Base-by-base conservation (phyloP, 306 rosid genomes). In the Chamaecrista fasciculata region DNA sequence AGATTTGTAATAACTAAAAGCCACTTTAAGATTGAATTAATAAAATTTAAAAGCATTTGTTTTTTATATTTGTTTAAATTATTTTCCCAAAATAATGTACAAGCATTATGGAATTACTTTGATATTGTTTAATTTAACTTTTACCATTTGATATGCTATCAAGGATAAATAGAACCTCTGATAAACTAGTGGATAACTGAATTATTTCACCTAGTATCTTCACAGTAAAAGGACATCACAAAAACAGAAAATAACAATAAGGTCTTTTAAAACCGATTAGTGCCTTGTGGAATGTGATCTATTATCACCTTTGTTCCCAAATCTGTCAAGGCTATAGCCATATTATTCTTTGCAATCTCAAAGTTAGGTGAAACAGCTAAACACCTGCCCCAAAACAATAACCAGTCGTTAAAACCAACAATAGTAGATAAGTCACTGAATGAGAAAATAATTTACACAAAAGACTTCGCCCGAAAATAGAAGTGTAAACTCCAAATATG, bases 251-350 rank as follows among this genome's bases (percentile, higher is more conserved):
- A 49, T 48, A 62, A 49, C 25, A 21, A 62, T 36, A 61, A 19
- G 49, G 33, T 61, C 10, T 56, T 21, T 12, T 29, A 48, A 19
- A 65, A 74, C 21, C 11, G 18, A 56, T 55, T 44, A 40, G 26
- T 15, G 11, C 24, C 8, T 56, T 4, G 28, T 42, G 12, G 52
- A 73, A 66, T 56, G 15, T 36, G 40, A 14, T 6, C 42, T 29
- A 74, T n/a, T 19, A 57, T 73, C 82, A 92, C 98, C 98, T 92
- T 93, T 71, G 98, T 93, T 75, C 98, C 98, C 78, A 93, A 81
- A 78, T 93, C 98, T 47, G 98, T 93, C 87, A 90, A 85, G 69
- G 98, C 98, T 83, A 93, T 93, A 66, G 98, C 97, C 98, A 93
- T 93, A 75, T 93, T 93, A 69, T 93, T 93, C 80, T 93, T 93